Percentiles rank a stretch among this genome's conserved stretches.
Evolutionary conservation across 2,329 filamentous ascomycete species (phyloP).

Genomic region (Aureobasidium sp.): DNA sequence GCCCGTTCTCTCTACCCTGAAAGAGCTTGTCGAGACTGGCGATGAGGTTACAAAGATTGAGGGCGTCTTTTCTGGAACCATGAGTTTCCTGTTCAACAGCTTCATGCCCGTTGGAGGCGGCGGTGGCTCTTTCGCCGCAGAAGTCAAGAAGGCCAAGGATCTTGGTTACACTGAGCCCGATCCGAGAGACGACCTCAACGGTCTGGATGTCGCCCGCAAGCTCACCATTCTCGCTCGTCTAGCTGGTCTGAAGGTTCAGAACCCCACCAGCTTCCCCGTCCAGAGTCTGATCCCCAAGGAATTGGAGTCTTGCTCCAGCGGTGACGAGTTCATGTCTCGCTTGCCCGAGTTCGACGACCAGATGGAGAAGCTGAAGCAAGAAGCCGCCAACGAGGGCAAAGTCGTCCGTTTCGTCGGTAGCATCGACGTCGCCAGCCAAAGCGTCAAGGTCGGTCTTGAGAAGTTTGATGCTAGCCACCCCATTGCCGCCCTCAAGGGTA

Average conservation of each 20-base stretch:
- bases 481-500: constrained; percentile 91
- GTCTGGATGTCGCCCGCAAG: constrained; percentile 87
- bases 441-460: constrained; percentile 87
- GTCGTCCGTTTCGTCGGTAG: constrained; percentile 92
- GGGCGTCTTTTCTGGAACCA: constrained; percentile 94
- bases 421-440: constrained; percentile 72
- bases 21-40: constrained; percentile 89
- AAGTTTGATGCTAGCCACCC: constrained; percentile 76
- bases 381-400: constrained; percentile 80
- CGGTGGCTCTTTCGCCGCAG: constrained; percentile 80
- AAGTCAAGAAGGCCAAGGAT: constrained; percentile 86
- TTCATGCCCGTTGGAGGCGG: constrained; percentile 75
- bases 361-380: constrained; percentile 82
- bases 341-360: constrained; percentile 77
- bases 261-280: constrained; percentile 83
- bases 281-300: constrained; percentile 87
- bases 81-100: constrained; percentile 97
- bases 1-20: constrained; percentile 86
- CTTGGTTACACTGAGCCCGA: constrained; percentile 89
- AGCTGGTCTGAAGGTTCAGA: constrained; percentile 72
- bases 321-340: constrained; percentile 77
- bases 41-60: constrained; percentile 89
- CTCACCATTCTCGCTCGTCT: constrained; percentile 88
- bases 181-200: constrained; percentile 78
- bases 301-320: constrained; percentile 67